Base-by-base conservation (phyloP, 345 rosid species). In the Citrus sp. region DNA sequence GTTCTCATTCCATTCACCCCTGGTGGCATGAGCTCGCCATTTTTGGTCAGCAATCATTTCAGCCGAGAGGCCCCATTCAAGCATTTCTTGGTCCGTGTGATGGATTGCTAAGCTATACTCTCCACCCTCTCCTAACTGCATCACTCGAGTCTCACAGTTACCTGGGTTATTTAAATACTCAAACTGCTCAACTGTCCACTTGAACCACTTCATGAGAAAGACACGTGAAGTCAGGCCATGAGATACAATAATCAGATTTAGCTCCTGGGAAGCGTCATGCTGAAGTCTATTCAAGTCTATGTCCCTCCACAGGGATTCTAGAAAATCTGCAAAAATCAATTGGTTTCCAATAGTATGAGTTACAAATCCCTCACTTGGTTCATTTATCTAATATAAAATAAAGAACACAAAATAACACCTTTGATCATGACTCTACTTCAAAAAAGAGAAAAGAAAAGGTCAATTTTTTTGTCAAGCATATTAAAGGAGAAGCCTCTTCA, bases 131-230 rank as follows among this genome's bases (percentile, higher is more conserved):
- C 98, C 98, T 73, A 92, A 66, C 82, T 92, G 91, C 98, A 97
- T 92, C 42, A 93, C 94, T 13, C 98, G 87, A 67, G 78, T 67
- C 87, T 82, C 98, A 27, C 97, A 94, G 82, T 94, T 97, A 5
- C 86, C 93, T 0, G 73, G 90, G 83, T 97, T 97, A 80, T 92
- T 93, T 40, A 97, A 82, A 24, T 2, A 83, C 84, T 97, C 98
- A 7, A 94, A 93, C 72, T 94, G 98, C 70, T 93, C 93, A 1
- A 97, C 98, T 0, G 92, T 91, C 98, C 99, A 94, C 84, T 94
- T 93, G 84, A 94, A 94, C 99, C 99, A 97, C 83, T 94, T 97
- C 99, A 93, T 93, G 66, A 97, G 92, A 90, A 97, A 94, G 22
- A 97, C 98, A 0, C 98, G 92, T 0, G 88, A 81, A 3, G 99